Base-by-base conservation (phyloP, 306 rosid genomes). In the Gleditsia sinensis region DNA sequence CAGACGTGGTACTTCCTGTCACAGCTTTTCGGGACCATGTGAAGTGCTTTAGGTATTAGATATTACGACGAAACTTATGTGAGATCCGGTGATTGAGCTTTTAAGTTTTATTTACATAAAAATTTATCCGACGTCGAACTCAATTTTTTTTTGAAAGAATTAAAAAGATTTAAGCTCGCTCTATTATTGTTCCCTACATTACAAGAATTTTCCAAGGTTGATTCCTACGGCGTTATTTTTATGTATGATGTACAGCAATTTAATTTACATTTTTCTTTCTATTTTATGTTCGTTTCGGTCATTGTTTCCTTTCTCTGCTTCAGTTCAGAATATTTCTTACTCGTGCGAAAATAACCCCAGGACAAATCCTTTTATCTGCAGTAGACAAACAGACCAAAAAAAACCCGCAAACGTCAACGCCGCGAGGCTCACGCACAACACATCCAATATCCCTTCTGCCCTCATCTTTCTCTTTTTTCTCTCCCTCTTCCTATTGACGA, bases 361-460 rank as follows among this genome's bases (percentile, higher is more conserved):
- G 32, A 2, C 51, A 16, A 5, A 8, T 16, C 20, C 3, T 58
- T 5, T 75, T 9, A 81, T 67, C 83, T 67, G 42, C 72, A 80
- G 19, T 82, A 51, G 3, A 82, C 30, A 12, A 50, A 42, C 5
- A 74, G 24, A 74, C 81, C 81, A 67, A 24, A 74, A 80, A 19
- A 80, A 23, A n/a, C 33, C 6, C 9, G 70, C 57, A 75, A 88
- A 65, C 0, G 69, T 61, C 12, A 83, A 16, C 9, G 81, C 71
- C 19, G 83, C 89, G 21, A 89, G 61, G 42, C 79, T 60, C 56
- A 82, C 79, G 65, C 86, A 90, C 34, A 88, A 4, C 71, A 75
- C 62, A 9, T 90, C 98, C 73, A 90, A 77, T 8, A 76, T 62
- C 58, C 89, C 88, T 82, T 92, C 98, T 1, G 73, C 82, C 69